A percentile compares a stretch with the other conserved stretches of the same genome.
These are phyloP conservation scores for Fusarium newnesense DNA, from an alignment of 2,329 filamentous ascomycete genomes.

Conservation along the genomic window DNA sequence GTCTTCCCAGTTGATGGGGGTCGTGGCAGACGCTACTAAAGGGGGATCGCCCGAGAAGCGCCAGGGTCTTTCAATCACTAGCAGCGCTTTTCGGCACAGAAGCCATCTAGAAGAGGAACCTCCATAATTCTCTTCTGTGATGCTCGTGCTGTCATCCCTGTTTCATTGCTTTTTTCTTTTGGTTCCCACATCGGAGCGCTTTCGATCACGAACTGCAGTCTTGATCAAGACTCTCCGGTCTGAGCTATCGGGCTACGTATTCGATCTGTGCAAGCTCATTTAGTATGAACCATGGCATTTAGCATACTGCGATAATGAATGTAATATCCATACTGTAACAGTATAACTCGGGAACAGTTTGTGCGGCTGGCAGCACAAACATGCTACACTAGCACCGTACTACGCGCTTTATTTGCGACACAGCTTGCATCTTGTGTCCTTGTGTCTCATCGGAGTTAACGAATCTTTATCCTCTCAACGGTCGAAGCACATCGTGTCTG, in stretches of 20 bases:
- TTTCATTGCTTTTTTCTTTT: constrained; percentile 38
- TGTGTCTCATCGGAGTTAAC: constrained; percentile 12
- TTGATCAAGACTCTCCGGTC: constrained; percentile 7
- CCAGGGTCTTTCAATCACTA: constrained; percentile 25
- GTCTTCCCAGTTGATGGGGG: constrained; percentile 19
- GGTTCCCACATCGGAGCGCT: constrained; percentile 21
- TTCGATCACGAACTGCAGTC: constrained; percentile 22
- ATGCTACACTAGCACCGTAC: constrained; percentile 8
- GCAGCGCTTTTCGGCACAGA: constrained; percentile 33
- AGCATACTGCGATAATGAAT: neutral
- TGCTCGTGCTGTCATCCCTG: constrained; percentile 16
- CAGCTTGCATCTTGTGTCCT: neutral
- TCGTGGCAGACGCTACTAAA: constrained; percentile 27
- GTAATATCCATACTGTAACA: neutral
- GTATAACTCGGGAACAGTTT: neutral
- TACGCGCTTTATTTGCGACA: constrained; percentile 15
- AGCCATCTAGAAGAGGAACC: constrained; percentile 41
- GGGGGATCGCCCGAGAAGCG: constrained; percentile 34
- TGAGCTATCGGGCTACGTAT: neutral
- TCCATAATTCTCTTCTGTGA: constrained; percentile 8
- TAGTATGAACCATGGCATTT: neutral
- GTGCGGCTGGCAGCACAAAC: constrained; percentile 1
- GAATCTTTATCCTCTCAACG: neutral
- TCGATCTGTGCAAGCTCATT: neutral
- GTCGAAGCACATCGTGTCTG: neutral